Base-by-base conservation (phyloP, 1,284 basidiomycete genomes). In the Vanrija sp. region DNA sequence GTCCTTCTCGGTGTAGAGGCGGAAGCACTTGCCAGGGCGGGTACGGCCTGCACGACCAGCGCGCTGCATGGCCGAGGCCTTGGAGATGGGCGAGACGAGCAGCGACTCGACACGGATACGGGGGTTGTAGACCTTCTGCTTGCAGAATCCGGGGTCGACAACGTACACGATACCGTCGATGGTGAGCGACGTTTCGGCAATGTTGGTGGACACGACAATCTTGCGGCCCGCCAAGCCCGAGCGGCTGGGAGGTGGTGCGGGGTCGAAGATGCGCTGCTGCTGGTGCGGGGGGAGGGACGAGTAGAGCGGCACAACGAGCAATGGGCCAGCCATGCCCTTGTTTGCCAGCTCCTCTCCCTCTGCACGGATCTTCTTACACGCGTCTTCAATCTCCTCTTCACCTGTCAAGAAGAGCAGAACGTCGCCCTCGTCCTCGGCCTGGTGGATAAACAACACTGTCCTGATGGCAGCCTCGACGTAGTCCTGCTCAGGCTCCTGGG, bases 91-190 rank as follows among this genome's bases (percentile, higher is more conserved):
- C 52, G 87, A 88, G 29, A 98, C 94, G 8, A 98, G 80, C 53
- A 98, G 80, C 54, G 88, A 91, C 78, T 99, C 95, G 43, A 98
- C 93, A 61, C 96, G 86, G 65, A 98, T 96, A 29, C 94, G 84
- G 0, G 93, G 93, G 73, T 96, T 96, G 80, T 97, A 97, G 51
- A 97, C 90, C 73, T 94, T 98, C 78, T 97, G 91, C 78, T 97
- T 95, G 66, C 90, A 92, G 80, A 96, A 95, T 0, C 95, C 95
- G 0, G 96, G 93, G 73, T 98, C 95, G 44, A 98, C 92, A 55
- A 98, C 95, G 71, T 98, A 99, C 14, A 98, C 93, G 69, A 99
- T 98, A 23, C 95, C 96, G 66, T 98, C 95, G 60, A 99, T 98
- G 1, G 95, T 99, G 38, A 98, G 79, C 10, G 92, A 96, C 0